Base-by-base conservation (phyloP, 2,329 filamentous ascomycete genomes). In the Aureobasidium lini region DNA sequence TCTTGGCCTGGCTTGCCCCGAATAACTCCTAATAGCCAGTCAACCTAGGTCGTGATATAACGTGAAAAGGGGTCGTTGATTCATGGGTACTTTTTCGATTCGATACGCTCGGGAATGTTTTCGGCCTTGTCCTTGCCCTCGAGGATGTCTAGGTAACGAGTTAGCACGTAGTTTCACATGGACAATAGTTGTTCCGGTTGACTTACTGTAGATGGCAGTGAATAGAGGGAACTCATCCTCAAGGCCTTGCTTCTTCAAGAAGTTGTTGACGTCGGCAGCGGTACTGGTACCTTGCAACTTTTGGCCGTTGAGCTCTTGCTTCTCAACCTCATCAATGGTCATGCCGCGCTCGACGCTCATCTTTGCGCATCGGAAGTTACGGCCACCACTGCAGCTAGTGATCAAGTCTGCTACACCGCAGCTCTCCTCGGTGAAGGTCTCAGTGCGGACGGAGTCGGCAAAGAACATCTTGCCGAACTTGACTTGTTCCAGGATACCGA, bases 381-480 rank as follows among this genome's bases (percentile, higher is more conserved):
- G 84, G 11, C 94, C 94, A 63, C 91, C 90, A 56, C 86, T 89
- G 76, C 91, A 97, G 59, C 88, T 94, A 1, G 94, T 97, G 70
- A 99, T 95, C 65, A 99, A 77, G 75, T 99, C 94, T 31, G 94
- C 94, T 40, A 97, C 91, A 65, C 94, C 94, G 28, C 90, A 92
- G 66, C 89, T 95, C 72, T 96, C 90, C 71, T 96, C 91, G n/a
- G 93, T 97, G 72, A 99, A 97, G 0, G 94, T 99, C 60, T 83
- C 84, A 9, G 88, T 84, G 64, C 88, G 83, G 29, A 94, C 87
- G 1, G 88, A 89, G 68, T 92, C 83, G 16, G 85, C 84, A 72
- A 97, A 99, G 79, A 97, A 99, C 67, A 88, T 85, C 73, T 92
- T 90, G 64, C 93, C 93, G 66, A 99, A 99, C 71, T 89, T 88